Conservation (phyloP, 2,329 filamentous ascomycete species). For the Teratosphaeria pseudoeucalypti region DNA sequence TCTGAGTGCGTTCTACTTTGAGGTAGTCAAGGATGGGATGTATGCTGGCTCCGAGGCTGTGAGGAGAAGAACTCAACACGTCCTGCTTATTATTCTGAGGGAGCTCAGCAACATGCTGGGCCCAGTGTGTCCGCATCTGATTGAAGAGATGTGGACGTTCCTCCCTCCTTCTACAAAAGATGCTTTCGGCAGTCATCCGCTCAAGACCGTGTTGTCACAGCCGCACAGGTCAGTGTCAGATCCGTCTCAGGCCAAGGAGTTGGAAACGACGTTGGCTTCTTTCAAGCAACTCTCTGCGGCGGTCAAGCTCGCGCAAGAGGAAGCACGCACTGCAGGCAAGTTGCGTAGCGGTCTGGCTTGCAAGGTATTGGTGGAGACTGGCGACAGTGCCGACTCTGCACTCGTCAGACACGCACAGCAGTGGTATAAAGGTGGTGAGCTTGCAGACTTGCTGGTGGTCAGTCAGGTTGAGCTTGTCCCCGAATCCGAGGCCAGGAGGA, state of each 20-base stretch:
- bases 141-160: constrained; percentile 81
- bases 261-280: constrained; percentile 36
- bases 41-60: constrained; percentile 71
- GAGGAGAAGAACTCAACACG: constrained; percentile 45
- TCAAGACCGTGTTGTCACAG: constrained; percentile 15
- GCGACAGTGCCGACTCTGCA: background rate
- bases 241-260: constrained; percentile 18
- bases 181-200: constrained; percentile 11
- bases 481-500: background rate
- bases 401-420: background rate
- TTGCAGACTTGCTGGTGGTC: constrained; percentile 35
- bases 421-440: constrained; percentile 14
- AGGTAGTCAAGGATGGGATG: constrained; percentile 80
- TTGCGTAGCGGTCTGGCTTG: constrained; percentile 76
- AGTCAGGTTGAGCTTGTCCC: constrained; percentile 17
- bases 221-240: background rate
- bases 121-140: constrained; percentile 70
- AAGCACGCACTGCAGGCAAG: constrained; percentile 57
- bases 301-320: constrained; percentile 67
- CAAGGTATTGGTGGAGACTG: constrained; percentile 40
- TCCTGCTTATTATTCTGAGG: constrained; percentile 53
- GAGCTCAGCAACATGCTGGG: constrained; percentile 69
- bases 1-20: constrained; percentile 87
- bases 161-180: constrained; percentile 41
- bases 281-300: constrained; percentile 47